Evolutionary conservation across 768 basidiomycete species (phyloP), one percentile per base, ranked within the genome.

Genomic region (Russula ochroleuca): DNA sequence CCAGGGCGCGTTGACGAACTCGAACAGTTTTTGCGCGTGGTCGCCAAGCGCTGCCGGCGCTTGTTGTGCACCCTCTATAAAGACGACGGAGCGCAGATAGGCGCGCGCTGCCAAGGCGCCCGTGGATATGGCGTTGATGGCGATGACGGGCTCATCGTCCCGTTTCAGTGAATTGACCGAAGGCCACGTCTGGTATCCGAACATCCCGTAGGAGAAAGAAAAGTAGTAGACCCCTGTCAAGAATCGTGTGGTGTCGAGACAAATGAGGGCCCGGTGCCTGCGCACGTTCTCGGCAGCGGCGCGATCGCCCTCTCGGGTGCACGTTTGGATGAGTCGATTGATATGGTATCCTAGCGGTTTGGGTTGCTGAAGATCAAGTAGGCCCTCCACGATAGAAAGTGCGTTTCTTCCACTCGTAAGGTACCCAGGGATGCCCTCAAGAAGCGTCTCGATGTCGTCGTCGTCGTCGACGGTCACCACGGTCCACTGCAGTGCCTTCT

Each of bases 371-470:
- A n/a, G 41, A 11, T 23, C 14, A 15, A 62, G 37, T 1, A 62
- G 14, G 13, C 49, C 54, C 25, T 49, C 25, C 8, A 55, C 14
- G 25, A 55, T 50, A 4, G 45, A 9, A 21, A 31, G 35, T 13
- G 45, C 47, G 11, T 17, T 14, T n/a, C 15, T 49, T 49, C 37
- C 28, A 19, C 14, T 28, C 2, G 25, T 53, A 14, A 64, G 37
- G 63, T 47, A 64, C 14, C 53, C 60, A 3, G 59, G 52, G 8
- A 64, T 64, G 10, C 63, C 63, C 17, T 64, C 63, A 17, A 65
- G 15, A 38, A 63, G 31, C 14, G 54, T 45, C 60, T 62, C 64
- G 23, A 62, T 50, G 28, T 56, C 54, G 19, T 51, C 54, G 41
- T 65, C 64, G 2, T 64, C 41, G 23, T 47, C 50, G 19, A 65